These are phyloP conservation scores for Cutaneotrichosporon sp. DNA, from an alignment of 1,284 basidiomycete species.

Conservation along the genomic window DNA sequence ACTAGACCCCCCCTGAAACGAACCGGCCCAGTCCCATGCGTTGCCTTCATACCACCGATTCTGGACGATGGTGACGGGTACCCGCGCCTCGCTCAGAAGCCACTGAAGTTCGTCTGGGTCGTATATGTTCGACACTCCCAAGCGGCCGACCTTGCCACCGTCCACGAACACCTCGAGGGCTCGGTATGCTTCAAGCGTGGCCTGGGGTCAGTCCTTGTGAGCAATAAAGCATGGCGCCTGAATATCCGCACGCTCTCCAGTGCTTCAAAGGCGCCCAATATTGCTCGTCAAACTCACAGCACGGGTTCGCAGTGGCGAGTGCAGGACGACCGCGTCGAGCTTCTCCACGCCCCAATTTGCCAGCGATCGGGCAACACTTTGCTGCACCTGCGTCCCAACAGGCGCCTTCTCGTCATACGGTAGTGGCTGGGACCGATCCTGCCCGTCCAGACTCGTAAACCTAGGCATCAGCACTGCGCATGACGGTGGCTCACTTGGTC, in stretches of 20 bases:
- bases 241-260: too few species aligned
- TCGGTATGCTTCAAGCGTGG: constrained; percentile 64
- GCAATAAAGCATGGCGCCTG: too few species aligned
- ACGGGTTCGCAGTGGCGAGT: constrained; percentile 62
- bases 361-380: constrained; percentile 63
- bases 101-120: constrained; percentile 57
- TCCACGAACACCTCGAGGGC: constrained; percentile 59
- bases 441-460: constrained; percentile 66
- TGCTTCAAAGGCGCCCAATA: too few species aligned
- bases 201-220: constrained; percentile 19
- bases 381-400: constrained; percentile 58
- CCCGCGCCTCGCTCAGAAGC: constrained; percentile 50
- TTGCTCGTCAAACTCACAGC: constrained; percentile 26
- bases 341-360: constrained; percentile 63
- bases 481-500: constrained; percentile 59
- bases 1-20: too few species aligned
- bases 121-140: constrained; percentile 74
- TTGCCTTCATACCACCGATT: constrained; percentile 78
- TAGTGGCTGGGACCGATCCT: constrained; percentile 62
- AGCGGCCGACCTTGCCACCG: constrained; percentile 58
- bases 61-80: constrained; percentile 66
- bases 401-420: constrained; percentile 62
- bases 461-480: constrained; percentile 44
- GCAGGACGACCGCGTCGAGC: constrained; percentile 69
- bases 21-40: constrained; percentile 61